Evolutionary conservation across 805 yeast genomes (phyloP).

Genomic region (Wickerhamomyces rabaulensis): DNA sequence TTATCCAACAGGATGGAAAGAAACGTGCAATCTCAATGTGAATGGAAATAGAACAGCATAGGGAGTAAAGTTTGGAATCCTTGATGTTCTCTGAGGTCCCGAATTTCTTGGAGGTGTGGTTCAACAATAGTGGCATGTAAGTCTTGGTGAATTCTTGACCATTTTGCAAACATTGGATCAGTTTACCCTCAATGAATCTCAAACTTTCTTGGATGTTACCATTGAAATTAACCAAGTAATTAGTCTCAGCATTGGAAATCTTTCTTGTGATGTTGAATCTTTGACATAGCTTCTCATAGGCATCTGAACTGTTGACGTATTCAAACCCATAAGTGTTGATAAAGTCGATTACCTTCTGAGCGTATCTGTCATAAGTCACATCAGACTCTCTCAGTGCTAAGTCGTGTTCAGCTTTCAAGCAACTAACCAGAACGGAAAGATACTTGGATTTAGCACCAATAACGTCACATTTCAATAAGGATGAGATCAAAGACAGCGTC

Average conservation of each 20-base stretch:
- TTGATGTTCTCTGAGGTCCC: constrained; percentile 3
- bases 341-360: constrained; percentile 13
- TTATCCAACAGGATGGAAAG: constrained; percentile 16
- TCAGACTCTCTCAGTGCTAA: constrained; percentile 1
- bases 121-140: constrained; percentile 5
- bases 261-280: constrained; percentile 6
- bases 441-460: constrained; percentile 8
- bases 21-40: constrained; percentile 10
- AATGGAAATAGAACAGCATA: constrained; percentile 16
- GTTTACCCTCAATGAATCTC: constrained; percentile 9
- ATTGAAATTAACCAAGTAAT: constrained; percentile 6
- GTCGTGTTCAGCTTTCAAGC: constrained; percentile 13
- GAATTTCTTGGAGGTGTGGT: constrained; percentile 3
- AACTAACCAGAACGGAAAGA: constrained; percentile 12
- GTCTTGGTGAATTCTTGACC: constrained; percentile 5
- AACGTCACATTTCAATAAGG: constrained; percentile 11
- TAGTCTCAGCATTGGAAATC: constrained; percentile 7
- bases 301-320: constrained; percentile 9
- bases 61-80: constrained; percentile 16
- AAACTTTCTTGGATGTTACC: constrained; percentile 14
- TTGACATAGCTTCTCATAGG: constrained; percentile 11
- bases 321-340: constrained; percentile 13
- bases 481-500: constrained; percentile 11
- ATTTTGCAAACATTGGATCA: constrained; percentile 9
- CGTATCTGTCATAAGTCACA: constrained; percentile 7